Evolutionary conservation across 1,284 basidiomycete species (phyloP), one percentile per base, ranked within the genome.

Genomic region (Irpex lacteus): DNA sequence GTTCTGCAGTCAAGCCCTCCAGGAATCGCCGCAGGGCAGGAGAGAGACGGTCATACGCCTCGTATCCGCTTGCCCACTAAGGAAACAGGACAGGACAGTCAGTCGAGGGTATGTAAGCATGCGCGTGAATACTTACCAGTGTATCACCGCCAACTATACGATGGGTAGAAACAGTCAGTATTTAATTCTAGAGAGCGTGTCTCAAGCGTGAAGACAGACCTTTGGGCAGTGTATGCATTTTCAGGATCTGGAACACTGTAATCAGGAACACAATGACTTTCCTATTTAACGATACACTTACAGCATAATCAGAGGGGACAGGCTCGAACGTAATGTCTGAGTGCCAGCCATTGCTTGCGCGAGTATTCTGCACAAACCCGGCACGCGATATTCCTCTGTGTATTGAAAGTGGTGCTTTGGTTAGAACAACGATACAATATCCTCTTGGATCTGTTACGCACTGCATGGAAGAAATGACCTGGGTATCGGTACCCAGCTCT

Each of bases 241-340:
- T 86, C 55, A 88, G 75, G 65, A 86, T 82, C 78, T 66, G 38
- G 0, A 34, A 32, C n/a, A 21, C 0, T 34, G 32, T 34, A 34
- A 34, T 34, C 32, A 34, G 32, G 7, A 18, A 18, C 5, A 15
- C 79, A 59, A 0, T 57, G 44, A 34, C 32, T 34, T 5, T 34
- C 5, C 32, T 34, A 6, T 34, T 34, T 34, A 1, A 34, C 32
- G 32, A 49, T n/a, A 55, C 40, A 70, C 77, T 1, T 52, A 66
- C 65, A 32, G 85, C 81, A 70, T 88, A 92, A 72, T 90, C 87
- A 0, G 86, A 82, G 0, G 90, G 89, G 1, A 88, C 79, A 5
- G 75, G 78, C 72, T 92, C 90, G 69, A 91, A 92, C 0, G 87
- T 87, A 70, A 91, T 88, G 73, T 92, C 89, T 0, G 85, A 72